Evolutionary conservation across 768 basidiomycete species (phyloP), one percentile per base, ranked within the genome.

Genomic region (Fomitopsis serialis): DNA sequence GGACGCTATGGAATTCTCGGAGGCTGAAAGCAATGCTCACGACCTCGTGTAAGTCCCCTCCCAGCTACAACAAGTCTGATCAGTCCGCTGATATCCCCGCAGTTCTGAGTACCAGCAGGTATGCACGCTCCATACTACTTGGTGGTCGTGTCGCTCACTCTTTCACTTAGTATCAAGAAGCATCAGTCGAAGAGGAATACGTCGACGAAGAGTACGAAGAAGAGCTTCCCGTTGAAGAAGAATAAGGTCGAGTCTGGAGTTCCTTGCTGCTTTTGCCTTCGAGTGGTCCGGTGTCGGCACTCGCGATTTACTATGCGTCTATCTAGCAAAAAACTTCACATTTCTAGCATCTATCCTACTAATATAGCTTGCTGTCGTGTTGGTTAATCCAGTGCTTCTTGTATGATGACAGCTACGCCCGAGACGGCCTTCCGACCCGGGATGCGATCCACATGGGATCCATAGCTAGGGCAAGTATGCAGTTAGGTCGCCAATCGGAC

Each of bases 51-150:
- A 67, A 68, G 89, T 72, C 22, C 17, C 23, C 9, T n/a, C 6
- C n/a, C n/a, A n/a, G 11, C 58, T 27, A 50, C 22, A 15, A 52
- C 48, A 1, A 29, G 29, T 54, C 24, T 34, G 37, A 42, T 54
- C 9, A 9, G 37, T 49, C 22, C 60, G 46, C 55, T 53, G 32
- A 60, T 11, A 22, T 29, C 50, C 54, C 2, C 56, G n/a, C 49
- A 91, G 89, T 54, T 79, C 90, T 52, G 94, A 98, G 66, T 96
- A 96, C 72, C 91, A 94, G 66, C 90, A 90, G 77, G 87, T 82
- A 60, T 40, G 58, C 70, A 13, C 29, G 4, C 3, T 29, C 40
- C 24, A 32, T 7, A 19, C 21, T 15, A 22, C 37, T 40, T 10
- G 13, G 24, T 36, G 46, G 8, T 32, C 21, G 11, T n/a, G 2